Percentiles rank a stretch among this genome's conserved stretches.
Evolutionary conservation across 345 rosid genomes (phyloP).

Genomic region (Xanthoceras sorbifolium): DNA sequence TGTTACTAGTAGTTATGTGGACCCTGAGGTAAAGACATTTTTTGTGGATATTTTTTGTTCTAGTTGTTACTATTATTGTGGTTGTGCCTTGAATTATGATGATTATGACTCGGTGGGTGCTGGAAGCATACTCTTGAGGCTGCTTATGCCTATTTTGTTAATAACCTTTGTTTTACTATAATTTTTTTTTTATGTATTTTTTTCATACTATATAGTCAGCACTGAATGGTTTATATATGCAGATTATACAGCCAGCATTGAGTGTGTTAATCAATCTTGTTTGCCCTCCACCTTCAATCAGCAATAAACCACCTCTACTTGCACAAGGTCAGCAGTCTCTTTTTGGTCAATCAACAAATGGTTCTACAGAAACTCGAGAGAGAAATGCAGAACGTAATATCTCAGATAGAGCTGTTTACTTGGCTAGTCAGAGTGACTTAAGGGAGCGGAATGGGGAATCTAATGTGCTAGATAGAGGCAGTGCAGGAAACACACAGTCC

Average conservation of each 20-base stretch:
- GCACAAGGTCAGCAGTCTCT: constrained; percentile 57
- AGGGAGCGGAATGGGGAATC: constrained; percentile 62
- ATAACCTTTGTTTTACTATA: constrained; percentile 19
- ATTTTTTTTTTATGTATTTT: constrained; percentile 16
- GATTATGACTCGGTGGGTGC: neutral
- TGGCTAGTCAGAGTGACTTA: constrained; percentile 44
- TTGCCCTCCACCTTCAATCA: constrained; percentile 98
- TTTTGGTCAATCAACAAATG: constrained; percentile 48
- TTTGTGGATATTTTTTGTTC: neutral
- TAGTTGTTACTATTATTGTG: constrained; percentile 10
- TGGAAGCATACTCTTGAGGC: constrained; percentile 15
- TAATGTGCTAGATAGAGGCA: constrained; percentile 44
- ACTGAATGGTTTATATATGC: constrained; percentile 57
- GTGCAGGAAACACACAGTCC: constrained; percentile 40
- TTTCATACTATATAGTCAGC: constrained; percentile 85
- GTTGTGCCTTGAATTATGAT: constrained; percentile 1
- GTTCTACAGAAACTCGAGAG: constrained; percentile 43
- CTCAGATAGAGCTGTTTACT: constrained; percentile 43
- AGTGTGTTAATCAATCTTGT: constrained; percentile 92
- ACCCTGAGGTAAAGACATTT: constrained; percentile 74
- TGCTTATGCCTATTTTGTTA: constrained; percentile 11
- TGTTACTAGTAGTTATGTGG: constrained; percentile 75
- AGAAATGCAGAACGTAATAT: constrained; percentile 47
- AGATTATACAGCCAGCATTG: constrained; percentile 96
- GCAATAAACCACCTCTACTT: constrained; percentile 68